Evolutionary conservation across 139 green algal species (phyloP).

Genomic region (Chlorella sorokiniana): DNA sequence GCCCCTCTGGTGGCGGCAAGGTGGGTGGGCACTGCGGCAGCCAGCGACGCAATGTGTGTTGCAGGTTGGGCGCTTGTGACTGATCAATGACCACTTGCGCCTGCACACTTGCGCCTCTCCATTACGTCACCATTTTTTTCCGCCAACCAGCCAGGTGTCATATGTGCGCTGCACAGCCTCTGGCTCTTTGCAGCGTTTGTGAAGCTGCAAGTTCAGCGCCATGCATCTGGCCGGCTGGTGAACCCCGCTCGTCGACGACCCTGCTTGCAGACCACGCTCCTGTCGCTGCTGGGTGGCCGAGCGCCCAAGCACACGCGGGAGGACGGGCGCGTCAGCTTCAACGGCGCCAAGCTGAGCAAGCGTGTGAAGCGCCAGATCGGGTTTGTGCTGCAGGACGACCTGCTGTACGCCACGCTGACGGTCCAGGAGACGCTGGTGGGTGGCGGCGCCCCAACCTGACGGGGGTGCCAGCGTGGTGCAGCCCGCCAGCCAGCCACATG

Average conservation of each 20-base stretch:
- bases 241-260: not conserved
- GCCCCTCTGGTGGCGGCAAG: constrained; percentile 79
- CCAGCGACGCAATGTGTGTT: not conserved
- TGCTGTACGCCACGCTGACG: constrained; percentile 82
- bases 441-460: not conserved
- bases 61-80: too few species aligned
- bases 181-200: too few species aligned
- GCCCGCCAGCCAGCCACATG: too few species aligned
- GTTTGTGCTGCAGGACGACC: constrained; percentile 87
- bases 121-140: too few species aligned
- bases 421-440: constrained; percentile 68
- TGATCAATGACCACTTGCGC: too few species aligned
- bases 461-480: too few species aligned
- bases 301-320: constrained; percentile 46
- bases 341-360: constrained; percentile 73
- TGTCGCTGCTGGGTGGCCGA: constrained; percentile 78
- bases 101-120: too few species aligned
- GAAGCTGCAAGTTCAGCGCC: too few species aligned
- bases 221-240: not conserved
- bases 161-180: too few species aligned
- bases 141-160: too few species aligned
- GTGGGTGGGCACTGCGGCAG: not conserved
- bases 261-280: constrained; percentile 61
- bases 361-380: constrained; percentile 57
- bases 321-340: constrained; percentile 73